Percentiles rank a stretch among this genome's conserved stretches.
phyloP scores from a whole-genome alignment of 2,329 filamentous ascomycete species.

The Pseudocercospora vitis region DNA sequence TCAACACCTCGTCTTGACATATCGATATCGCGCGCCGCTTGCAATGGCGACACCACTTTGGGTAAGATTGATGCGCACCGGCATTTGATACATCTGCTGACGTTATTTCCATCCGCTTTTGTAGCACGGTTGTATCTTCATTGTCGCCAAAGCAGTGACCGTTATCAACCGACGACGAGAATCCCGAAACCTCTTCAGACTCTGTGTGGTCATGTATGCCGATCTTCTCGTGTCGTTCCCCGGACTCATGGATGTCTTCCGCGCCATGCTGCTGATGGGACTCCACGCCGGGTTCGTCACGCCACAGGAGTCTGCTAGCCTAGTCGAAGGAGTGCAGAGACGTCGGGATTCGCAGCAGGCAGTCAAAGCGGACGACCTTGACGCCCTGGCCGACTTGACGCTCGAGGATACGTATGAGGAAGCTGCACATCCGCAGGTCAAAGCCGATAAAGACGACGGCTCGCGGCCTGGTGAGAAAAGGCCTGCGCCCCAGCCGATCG shows the following conservation, averaged over 20 bases:
- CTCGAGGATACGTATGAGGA: background rate
- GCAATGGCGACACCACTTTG: conserved; percentile 9
- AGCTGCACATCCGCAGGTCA: conserved; percentile 5
- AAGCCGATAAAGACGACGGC: background rate
- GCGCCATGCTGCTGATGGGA: conserved; percentile 5
- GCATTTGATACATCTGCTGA: no score
- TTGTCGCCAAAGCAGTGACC: conserved; percentile 9
- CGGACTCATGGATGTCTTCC: conserved; percentile 8
- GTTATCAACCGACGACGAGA: background rate
- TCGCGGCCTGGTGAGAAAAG: background rate
- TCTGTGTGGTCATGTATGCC: conserved; percentile 8
- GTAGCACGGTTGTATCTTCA: conserved; percentile 12
- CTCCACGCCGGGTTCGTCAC: conserved; percentile 8
- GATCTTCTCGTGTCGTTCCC: conserved; percentile 13
- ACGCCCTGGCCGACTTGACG: background rate
- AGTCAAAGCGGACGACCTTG: background rate
- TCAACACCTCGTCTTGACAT: conserved; percentile 7
- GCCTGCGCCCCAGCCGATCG: background rate
- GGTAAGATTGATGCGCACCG: no score
- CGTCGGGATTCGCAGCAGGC: conserved; percentile 2
- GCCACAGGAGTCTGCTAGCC: background rate
- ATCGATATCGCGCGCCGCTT: background rate
- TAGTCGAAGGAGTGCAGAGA: background rate
- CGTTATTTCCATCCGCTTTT: no score
- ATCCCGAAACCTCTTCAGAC: conserved; percentile 3